Evolutionary conservation across 257 asterid genomes (phyloP).

Genomic region (Thymus mandschuricus): DNA sequence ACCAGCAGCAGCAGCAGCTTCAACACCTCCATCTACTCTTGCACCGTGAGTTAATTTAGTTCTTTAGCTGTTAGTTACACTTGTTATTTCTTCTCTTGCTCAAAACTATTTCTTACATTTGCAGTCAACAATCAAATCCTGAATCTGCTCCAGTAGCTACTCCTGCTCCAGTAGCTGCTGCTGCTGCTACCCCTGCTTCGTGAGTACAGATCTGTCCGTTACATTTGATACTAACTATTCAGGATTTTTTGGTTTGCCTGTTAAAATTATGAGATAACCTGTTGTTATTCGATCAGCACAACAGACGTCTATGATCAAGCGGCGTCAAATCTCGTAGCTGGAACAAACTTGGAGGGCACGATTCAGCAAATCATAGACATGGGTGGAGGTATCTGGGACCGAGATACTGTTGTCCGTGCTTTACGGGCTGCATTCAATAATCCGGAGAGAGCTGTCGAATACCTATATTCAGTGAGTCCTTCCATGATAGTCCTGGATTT

Average conservation of each 20-base stretch:
- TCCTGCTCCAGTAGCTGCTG: slow-evolving; percentile 44
- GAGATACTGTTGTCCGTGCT: slow-evolving; percentile 82
- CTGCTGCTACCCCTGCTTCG: slow-evolving; percentile 30
- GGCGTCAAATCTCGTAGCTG: slow-evolving; percentile 89
- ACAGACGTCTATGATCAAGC: slow-evolving; percentile 78
- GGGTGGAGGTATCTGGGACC: slow-evolving; percentile 96
- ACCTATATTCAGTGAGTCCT: slow-evolving; percentile 78
- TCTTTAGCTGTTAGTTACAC: slow-evolving; percentile 25
- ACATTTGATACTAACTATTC: slow-evolving; percentile 19
- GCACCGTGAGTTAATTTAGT: slow-evolving; percentile 54
- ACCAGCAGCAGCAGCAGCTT: slow-evolving; percentile 65
- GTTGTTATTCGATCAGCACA: slow-evolving; percentile 48
- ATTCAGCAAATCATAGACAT: slow-evolving; percentile 84
- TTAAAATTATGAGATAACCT: neutral
- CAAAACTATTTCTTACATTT: neutral
- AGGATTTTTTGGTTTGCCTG: neutral
- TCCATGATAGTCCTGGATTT: slow-evolving; percentile 1
- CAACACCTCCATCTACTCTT: slow-evolving; percentile 49
- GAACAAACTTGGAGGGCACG: slow-evolving; percentile 67
- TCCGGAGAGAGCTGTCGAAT: slow-evolving; percentile 93
- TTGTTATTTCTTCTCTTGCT: too few relatives aligned
- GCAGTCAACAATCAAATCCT: slow-evolving; percentile 66
- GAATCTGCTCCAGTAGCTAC: slow-evolving; percentile 37
- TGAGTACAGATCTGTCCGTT: slow-evolving; percentile 45
- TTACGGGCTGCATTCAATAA: slow-evolving; percentile 86